Percentiles rank a stretch among this genome's conserved stretches.
Conservation (phyloP, 139 green algal species). For the Zygnema circumcarinatum region DNA sequence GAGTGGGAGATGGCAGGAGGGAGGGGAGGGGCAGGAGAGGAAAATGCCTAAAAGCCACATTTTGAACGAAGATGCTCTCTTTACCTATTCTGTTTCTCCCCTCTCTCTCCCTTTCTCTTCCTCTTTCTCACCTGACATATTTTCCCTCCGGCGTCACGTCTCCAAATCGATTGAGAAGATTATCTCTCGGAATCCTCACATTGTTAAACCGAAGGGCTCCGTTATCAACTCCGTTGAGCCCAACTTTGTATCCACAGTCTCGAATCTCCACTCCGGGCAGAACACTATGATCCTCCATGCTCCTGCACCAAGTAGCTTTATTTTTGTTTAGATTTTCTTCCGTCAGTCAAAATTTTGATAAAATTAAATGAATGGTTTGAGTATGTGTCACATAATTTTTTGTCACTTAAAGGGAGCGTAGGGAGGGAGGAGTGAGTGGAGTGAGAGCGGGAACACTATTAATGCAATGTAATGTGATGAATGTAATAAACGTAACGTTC, state of each 20-base stretch:
- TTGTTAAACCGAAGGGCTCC: slow-evolving; percentile 75
- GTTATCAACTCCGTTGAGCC: slow-evolving; percentile 92
- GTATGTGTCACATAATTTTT: not conserved
- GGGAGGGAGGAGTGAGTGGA: too few relatives aligned
- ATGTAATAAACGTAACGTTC: too few relatives aligned
- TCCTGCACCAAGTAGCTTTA: slow-evolving; percentile 24
- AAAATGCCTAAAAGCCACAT: not conserved
- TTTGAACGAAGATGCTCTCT: too few relatives aligned
- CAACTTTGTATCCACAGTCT: slow-evolving; percentile 94
- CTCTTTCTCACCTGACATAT: slow-evolving; percentile 28
- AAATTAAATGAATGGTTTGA: not conserved
- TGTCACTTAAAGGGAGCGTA: not conserved
- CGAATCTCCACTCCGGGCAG: slow-evolving; percentile 86
- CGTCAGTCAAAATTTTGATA: not conserved
- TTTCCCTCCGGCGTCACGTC: slow-evolving; percentile 34
- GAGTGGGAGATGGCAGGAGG: not conserved
- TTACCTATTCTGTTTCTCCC: not conserved
- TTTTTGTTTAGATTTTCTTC: not conserved
- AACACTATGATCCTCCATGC: slow-evolving; percentile 44
- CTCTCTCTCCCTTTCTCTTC: not conserved
- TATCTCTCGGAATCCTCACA: slow-evolving; percentile 54
- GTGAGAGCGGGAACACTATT: too few relatives aligned
- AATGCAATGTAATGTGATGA: too few relatives aligned
- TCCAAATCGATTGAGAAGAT: slow-evolving; percentile 57
- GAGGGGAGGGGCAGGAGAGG: not conserved